These are phyloP conservation scores for Fragaria ananassa DNA, from an alignment of 306 rosid species.

Conservation along the genomic window DNA sequence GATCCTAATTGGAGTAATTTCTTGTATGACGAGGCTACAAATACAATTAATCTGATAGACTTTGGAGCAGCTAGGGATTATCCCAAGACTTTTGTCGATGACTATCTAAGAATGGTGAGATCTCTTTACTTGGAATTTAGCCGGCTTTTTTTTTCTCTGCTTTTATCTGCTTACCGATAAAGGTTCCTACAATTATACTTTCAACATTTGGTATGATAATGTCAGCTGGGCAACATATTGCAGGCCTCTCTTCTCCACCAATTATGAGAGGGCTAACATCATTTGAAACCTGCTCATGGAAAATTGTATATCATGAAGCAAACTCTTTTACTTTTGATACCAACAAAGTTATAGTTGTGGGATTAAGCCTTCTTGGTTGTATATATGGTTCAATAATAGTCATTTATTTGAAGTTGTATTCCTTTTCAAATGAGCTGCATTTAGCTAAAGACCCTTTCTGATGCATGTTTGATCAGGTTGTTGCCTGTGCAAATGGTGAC, in stretches of 20 bases:
- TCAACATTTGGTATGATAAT: too few relatives aligned
- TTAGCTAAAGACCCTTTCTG: constrained; percentile 2
- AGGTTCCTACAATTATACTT: constrained; percentile 1
- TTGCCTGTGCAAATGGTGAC: constrained; percentile 80
- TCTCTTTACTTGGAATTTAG: constrained; percentile 21
- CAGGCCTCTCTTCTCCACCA: background rate
- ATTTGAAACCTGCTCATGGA: background rate
- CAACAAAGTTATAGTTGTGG: background rate
- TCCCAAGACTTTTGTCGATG: constrained; percentile 78
- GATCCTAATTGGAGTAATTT: constrained; percentile 99
- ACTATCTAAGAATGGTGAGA: constrained; percentile 84
- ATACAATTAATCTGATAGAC: constrained; percentile 76
- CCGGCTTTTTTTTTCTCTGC: constrained; percentile 8
- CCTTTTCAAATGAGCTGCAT: constrained; percentile 3
- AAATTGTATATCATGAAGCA: background rate
- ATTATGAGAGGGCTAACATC: background rate
- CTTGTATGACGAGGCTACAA: constrained; percentile 68
- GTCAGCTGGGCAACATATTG: background rate
- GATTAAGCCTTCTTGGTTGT: background rate
- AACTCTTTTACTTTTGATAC: background rate
- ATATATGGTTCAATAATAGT: background rate
- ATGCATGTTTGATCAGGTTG: constrained; percentile 48
- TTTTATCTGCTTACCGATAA: constrained; percentile 6
- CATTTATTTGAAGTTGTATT: background rate
- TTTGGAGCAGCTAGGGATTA: constrained; percentile 92